These are phyloP conservation scores for Emericellopsis cladophorae DNA, from an alignment of 2,329 filamentous ascomycete species.

Conservation along the genomic window DNA sequence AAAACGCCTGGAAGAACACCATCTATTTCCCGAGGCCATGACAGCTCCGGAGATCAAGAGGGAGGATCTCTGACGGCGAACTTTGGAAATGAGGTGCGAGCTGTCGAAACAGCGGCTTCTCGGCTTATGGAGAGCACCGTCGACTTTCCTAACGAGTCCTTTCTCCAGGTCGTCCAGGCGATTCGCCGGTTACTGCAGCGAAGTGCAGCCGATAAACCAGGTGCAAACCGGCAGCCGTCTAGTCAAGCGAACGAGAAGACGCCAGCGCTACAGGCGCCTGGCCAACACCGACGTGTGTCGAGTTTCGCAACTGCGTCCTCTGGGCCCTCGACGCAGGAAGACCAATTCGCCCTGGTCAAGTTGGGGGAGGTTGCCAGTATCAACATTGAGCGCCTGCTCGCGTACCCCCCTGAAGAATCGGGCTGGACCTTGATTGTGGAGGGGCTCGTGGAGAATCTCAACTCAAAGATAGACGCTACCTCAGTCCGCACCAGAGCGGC, in stretches of 20 bases:
- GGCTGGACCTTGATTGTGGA: constrained; percentile 62
- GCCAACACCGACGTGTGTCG: constrained; percentile 30
- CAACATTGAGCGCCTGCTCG: constrained; percentile 63
- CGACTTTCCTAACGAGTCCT: constrained; percentile 77
- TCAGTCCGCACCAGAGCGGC: constrained; percentile 48
- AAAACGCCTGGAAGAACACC: constrained; percentile 40
- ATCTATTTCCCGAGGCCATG: constrained; percentile 28
- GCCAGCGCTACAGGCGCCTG: constrained; percentile 20
- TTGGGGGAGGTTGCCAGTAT: constrained; percentile 60
- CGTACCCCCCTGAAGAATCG: constrained; percentile 50
- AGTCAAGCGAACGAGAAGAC: constrained; percentile 10
- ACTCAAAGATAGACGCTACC: constrained; percentile 30
- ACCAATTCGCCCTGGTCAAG: constrained; percentile 59
- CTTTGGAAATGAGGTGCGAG: constrained; percentile 68
- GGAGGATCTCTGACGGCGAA: constrained; percentile 43
- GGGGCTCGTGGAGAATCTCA: constrained; percentile 38
- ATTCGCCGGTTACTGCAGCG: constrained; percentile 57
- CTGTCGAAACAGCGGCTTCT: constrained; percentile 77
- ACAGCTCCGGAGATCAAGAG: constrained; percentile 37
- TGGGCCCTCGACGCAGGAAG: constrained; percentile 44
- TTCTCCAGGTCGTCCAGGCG: constrained; percentile 63
- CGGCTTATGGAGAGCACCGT: constrained; percentile 84
- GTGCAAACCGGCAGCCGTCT: constrained; percentile 5
- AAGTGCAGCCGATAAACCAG: constrained; percentile 10
- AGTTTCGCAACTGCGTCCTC: constrained; percentile 32